Evolutionary conservation across 805 yeast species (phyloP).

Genomic region (Myxozyma udenii): DNA sequence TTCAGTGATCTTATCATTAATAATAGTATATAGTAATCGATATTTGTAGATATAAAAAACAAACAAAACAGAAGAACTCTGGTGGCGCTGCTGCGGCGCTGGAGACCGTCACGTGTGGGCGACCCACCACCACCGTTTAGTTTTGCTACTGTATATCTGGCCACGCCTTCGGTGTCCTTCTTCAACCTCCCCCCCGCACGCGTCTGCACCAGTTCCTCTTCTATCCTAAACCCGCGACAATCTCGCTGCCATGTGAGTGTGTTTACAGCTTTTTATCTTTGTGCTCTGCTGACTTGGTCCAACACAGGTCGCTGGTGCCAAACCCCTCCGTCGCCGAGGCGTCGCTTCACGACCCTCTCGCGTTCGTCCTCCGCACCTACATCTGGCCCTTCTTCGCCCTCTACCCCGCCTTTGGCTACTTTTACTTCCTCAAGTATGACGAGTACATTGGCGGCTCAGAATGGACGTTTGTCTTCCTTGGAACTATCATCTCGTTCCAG

Average conservation of each 20-base stretch:
- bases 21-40: not conserved
- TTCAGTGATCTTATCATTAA: not conserved
- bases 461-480: constrained; percentile 90
- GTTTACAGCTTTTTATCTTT: not conserved
- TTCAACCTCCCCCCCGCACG: too few species aligned
- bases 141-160: too few species aligned
- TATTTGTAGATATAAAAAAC: too few species aligned
- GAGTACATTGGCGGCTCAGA: constrained; percentile 80
- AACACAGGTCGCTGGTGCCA: constrained; percentile 29
- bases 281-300: not conserved
- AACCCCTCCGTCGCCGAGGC: constrained; percentile 41
- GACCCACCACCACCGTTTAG: too few species aligned
- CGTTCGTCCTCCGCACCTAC: constrained; percentile 63
- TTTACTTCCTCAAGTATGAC: constrained; percentile 70
- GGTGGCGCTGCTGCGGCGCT: too few species aligned
- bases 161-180: too few species aligned
- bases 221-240: too few species aligned
- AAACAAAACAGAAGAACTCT: not conserved
- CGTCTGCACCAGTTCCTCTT: too few species aligned
- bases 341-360: constrained; percentile 68
- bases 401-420: constrained; percentile 68
- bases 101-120: too few species aligned
- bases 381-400: constrained; percentile 76
- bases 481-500: constrained; percentile 70
- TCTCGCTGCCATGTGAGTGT: too few species aligned